phyloP scores from a whole-genome alignment of 306 rosid species.

The Alnus rubra region DNA sequence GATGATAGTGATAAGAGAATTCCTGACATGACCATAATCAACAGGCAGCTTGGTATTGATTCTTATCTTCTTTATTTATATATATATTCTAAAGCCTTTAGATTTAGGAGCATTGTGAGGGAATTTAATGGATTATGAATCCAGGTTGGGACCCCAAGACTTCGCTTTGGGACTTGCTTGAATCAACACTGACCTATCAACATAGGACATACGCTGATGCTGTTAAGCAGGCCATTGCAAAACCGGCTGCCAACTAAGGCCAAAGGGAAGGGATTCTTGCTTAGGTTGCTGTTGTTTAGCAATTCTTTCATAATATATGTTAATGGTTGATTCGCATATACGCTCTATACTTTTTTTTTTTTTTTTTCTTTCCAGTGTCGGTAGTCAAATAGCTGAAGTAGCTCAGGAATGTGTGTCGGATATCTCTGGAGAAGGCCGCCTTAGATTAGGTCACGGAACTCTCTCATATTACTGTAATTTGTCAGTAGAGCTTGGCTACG shows the following conservation, averaged over 20 bases:
- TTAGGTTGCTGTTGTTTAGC: slow-evolving; percentile 33
- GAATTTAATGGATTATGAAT: slow-evolving; percentile 19
- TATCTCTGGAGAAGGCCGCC: slow-evolving; percentile 27
- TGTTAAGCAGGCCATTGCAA: slow-evolving; percentile 61
- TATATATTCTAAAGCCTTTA: neutral
- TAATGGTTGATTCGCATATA: slow-evolving; percentile 36
- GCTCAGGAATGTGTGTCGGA: slow-evolving; percentile 30
- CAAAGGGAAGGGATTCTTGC: slow-evolving; percentile 19
- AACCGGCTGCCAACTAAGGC: slow-evolving; percentile 62
- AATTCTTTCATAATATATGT: slow-evolving; percentile 29
- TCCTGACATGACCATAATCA: slow-evolving; percentile 93
- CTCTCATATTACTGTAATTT: slow-evolving; percentile 27
- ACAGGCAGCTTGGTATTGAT: slow-evolving; percentile 75
- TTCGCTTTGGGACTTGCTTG: slow-evolving; percentile 89
- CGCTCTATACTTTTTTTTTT: slow-evolving; percentile 25
- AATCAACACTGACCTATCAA: slow-evolving; percentile 90
- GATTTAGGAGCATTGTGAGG: slow-evolving; percentile 9
- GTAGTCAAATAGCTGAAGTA: slow-evolving; percentile 35
- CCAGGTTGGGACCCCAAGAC: slow-evolving; percentile 93
- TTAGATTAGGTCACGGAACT: slow-evolving; percentile 26
- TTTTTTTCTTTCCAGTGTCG: slow-evolving; percentile 12
- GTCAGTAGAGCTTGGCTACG: slow-evolving; percentile 34
- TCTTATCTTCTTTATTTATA: neutral
- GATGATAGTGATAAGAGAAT: slow-evolving; percentile 95
- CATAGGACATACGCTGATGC: slow-evolving; percentile 93